Evolutionary conservation across 495 filamentous ascomycete genomes (phyloP), one percentile per base, ranked within the genome.

Genomic region (Tuber microsphaerosporum): DNA sequence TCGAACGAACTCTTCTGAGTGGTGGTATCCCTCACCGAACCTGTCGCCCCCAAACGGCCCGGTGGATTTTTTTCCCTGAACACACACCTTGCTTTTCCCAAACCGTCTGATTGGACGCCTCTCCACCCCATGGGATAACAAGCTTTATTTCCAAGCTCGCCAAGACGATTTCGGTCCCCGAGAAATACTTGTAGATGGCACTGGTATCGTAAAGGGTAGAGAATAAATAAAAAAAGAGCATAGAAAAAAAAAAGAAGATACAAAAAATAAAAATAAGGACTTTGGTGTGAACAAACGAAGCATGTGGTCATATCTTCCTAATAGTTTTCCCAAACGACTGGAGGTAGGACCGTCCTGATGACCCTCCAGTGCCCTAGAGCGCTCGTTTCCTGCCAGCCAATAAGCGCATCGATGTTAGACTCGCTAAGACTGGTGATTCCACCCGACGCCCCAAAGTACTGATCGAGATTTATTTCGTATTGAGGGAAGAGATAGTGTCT

Each of bases 361-460:
- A 99, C 90, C 34, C 85, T 84, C 95, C 95, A 99, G 85, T 99
- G 95, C 61, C 91, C 90, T 45, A 92, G 76, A 6, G 94, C 94
- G 75, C 90, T 91, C 72, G 86, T 85, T 82, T 89, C 87, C 83
- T 96, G 93, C 86, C 88, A 92, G 82, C 87, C 86, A 71, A 87
- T 86, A 74, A 97, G 81, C 77, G 88, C 85, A 19, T 86, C 85
- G 39, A 89, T 92, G 69, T 87, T 87, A 65, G 88, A 89, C 42
- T 83, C 85, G 80, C 83, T 84, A 75, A 93, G 83, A 7, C 91
- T 76, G 0, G 84, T 84, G 44, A 86, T 78, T 12, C 84, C 69
- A 2, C 43, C 84, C 8, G 84, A 83, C 34, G 80, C 75, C 43
- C 81, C 80, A 75, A 88, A 89, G 74, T 87, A 84, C n/a, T 84